Base-by-base conservation (phyloP, 345 rosid genomes). In the Trapa bicornis region DNA sequence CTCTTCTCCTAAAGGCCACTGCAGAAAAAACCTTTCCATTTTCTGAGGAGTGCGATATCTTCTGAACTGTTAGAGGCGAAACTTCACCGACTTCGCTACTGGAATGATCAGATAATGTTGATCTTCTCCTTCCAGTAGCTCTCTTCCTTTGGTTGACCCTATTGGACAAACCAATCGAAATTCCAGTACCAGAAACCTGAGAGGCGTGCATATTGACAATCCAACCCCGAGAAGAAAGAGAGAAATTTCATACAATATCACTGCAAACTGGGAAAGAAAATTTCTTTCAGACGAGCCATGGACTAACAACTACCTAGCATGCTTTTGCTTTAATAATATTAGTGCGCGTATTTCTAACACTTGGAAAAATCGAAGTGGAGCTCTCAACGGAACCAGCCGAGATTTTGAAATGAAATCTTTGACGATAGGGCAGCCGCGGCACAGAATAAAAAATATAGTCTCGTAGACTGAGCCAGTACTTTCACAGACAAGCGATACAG, bases 1-100 rank as follows among this genome's bases (percentile, higher is more conserved):
- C 35, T 45, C 43, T 68, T 62, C 84, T 78, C 33, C 73, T 56
- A 61, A 62, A 73, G 65, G 67, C 67, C 74, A 75, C 72, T 66
- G 73, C 66, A 1, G 82, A 82, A 29, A 76, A 78, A 38, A 67
- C 32, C 32, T 39, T 64, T 72, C 70, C 70, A 58, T 67, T 60
- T 66, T 73, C 53, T 12, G 53, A 63, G 56, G 75, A 80, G 47
- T 70, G 50, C 13, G 75, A 73, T 38, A 66, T 75, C 68, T 61
- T 66, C 71, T 69, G 62, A 42, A 65, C 71, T 43, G 68, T 35
- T 6, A 56, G 2, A 4, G 68, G 33, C 68, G 62, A 4, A 32
- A 71, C 61, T 33, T 36, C 71, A 66, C 75, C 33, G 73, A 43
- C 63, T 29, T 9, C 64, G 43, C 53, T 54, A 67, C 61, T 75